These are phyloP conservation scores for Fusarium sp. DNA, from an alignment of 2,329 filamentous ascomycete genomes.

Conservation along the genomic window DNA sequence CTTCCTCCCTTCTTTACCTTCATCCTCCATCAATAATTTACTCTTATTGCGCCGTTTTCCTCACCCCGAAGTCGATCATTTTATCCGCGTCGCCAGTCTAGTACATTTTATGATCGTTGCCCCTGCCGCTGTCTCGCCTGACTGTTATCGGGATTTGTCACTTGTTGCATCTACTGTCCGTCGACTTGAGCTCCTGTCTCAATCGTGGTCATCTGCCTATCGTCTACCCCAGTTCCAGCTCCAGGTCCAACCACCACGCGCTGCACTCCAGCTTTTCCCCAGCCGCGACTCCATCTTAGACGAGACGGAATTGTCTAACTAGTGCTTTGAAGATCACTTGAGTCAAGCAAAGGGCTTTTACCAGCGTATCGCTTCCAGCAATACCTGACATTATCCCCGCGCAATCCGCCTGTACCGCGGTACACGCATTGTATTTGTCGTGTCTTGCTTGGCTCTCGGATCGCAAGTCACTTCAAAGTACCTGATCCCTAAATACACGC, in stretches of 20 bases:
- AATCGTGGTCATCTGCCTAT: slow-evolving; percentile 41
- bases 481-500: slow-evolving; percentile 37
- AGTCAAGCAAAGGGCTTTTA: slow-evolving; percentile 13
- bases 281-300: slow-evolving; percentile 21
- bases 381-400: slow-evolving; percentile 30
- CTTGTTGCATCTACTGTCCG: slow-evolving; percentile 26
- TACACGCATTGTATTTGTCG: slow-evolving; percentile 17
- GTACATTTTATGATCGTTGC: slow-evolving; percentile 17
- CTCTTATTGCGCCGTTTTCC: slow-evolving; percentile 8
- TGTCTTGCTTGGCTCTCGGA: slow-evolving; percentile 14
- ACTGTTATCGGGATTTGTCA: slow-evolving; percentile 35
- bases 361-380: slow-evolving; percentile 8
- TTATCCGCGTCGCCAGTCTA: slow-evolving; percentile 19
- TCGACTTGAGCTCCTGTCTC: slow-evolving; percentile 35
- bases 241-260: slow-evolving; percentile 18
- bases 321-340: slow-evolving; percentile 22
- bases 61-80: slow-evolving; percentile 44
- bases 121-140: slow-evolving; percentile 34
- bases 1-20: slow-evolving; percentile 21
- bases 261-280: slow-evolving; percentile 40
- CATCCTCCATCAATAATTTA: slow-evolving; percentile 12
- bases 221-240: slow-evolving; percentile 27
- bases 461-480: slow-evolving; percentile 43
- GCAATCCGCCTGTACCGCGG: slow-evolving; percentile 34
- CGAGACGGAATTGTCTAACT: slow-evolving; percentile 9